Base-by-base conservation (phyloP, 2,329 filamentous ascomycete genomes). In the Pyrenochaeta sp. region DNA sequence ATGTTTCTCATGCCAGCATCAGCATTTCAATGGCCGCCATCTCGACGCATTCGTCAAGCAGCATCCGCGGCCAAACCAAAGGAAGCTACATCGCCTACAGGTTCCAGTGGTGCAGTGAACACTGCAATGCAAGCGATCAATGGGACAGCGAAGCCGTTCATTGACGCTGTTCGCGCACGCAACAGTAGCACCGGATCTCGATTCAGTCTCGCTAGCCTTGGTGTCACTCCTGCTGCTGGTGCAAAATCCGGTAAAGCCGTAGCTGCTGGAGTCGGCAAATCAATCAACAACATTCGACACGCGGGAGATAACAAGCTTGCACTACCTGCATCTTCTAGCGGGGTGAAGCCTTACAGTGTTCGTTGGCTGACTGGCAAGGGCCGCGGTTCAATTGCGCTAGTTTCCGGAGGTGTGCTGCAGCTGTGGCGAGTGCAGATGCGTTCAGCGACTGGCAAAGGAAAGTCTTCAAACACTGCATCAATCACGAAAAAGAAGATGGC, bases 1-100 rank as follows among this genome's bases (percentile, higher is more conserved):
- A 86, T 98, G 43, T 89, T 97, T 64, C 91, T 97, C 65, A 86
- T 98, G 77, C 92, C 93, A 8, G 84, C 87, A 45, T 91, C 88
- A 62, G 91, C 92, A 4, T 94, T 93, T 68, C 88, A 91, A 65
- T 97, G 93, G 93, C 93, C 93, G 40, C 91, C 93, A 25, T 89
- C 88, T 42, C 80, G 81, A 45, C 79, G 81, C 34, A 58, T 68
- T n/a, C 72, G 74, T 30, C 72, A 73, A 44, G 46, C 69, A 25
- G 62, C 55, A 19, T 58, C 67, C 22, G n/a, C 67, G 27, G 50
- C 61, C 2, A 73, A 69, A 27, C 39, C 66, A 5, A 72, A 72
- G 24, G 78, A 79, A 48, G 75, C 77, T 10, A 62, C 69, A 44
- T 57, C 73, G 13, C 66, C 73, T 2, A 63, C 72, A 28, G 75